Percentiles rank a stretch among this genome's conserved stretches.
phyloP scores from a whole-genome alignment of 768 basidiomycete species.

The Mycena chlorophos region DNA sequence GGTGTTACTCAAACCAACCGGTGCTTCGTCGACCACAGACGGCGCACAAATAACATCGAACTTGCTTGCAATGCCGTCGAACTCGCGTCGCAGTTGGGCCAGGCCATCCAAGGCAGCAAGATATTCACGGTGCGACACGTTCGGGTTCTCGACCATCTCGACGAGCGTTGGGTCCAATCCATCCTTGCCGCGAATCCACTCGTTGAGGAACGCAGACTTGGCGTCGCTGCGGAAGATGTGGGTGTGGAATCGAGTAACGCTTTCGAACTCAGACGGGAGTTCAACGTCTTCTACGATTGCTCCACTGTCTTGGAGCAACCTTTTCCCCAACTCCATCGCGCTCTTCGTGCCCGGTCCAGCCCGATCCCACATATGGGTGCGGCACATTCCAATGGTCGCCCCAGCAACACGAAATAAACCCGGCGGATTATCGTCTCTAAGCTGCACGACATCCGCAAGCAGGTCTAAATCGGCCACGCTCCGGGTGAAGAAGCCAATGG shows the following conservation, averaged over 20 bases:
- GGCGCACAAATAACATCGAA: constrained; percentile 20
- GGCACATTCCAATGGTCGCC: constrained; percentile 17
- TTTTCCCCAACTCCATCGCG: constrained; percentile 10
- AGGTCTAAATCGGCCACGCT: constrained; percentile 19
- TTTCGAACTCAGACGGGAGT: constrained; percentile 16
- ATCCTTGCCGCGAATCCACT: constrained; percentile 17
- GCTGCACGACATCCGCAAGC: constrained; percentile 17
- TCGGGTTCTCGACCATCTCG: constrained; percentile 15
- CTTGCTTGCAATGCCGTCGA: constrained; percentile 13
- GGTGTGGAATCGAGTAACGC: constrained; percentile 1
- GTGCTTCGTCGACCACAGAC: constrained; percentile 16
- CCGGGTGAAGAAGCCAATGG: constrained; percentile 20
- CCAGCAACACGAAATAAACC: constrained; percentile 10
- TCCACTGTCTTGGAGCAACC: constrained; percentile 16
- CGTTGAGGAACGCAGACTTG: constrained; percentile 9
- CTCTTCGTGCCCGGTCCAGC: constrained; percentile 18
- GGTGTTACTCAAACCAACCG: constrained; percentile 15
- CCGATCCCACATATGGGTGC: constrained; percentile 19
- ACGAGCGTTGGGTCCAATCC: constrained; percentile 13
- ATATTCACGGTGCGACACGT: constrained; percentile 8
- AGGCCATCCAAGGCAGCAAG: constrained; percentile 17
- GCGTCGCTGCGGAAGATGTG: constrained; percentile 13
- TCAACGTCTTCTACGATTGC: constrained; percentile 21
- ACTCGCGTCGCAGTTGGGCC: constrained; percentile 16
- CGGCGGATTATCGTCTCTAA: constrained; percentile 15